Evolutionary conservation across 257 asterid species (phyloP), one percentile per base, ranked within the genome.

Genomic region (Paulownia fortunei): DNA sequence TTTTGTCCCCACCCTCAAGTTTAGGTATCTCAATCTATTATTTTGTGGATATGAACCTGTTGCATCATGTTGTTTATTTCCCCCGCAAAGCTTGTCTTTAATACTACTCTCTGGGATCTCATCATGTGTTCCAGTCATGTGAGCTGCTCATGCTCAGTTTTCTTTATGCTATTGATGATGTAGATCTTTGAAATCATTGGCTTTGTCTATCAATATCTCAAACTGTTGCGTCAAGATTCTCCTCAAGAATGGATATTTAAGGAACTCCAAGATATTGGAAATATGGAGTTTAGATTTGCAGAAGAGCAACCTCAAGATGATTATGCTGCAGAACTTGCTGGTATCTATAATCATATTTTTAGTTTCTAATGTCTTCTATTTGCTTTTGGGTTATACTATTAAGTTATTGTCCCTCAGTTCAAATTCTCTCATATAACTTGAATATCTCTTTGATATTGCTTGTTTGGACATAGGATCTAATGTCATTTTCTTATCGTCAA

Each of bases 251-350:
- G 99, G 99, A 89, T 93, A 79, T 96, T 91, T 81, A 89, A 88
- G 84, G 99, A 96, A 87, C 99, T 96, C 87, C 96, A 93, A 71
- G 93, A 90, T 85, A 93, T 93, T 80, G 98, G 87, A 65, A 85
- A 88, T 42, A 87, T 96, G 96, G 99, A 96, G 77, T 96, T 96
- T 67, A 87, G 90, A 83, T 96, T 90, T 88, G 96, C 96, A 15
- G 98, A 96, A 85, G 98, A 96, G 88, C 97, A 93, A 82, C 97
- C 97, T 82, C 98, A 93, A 74, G 99, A 93, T 86, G 99, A 95
- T 80, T 95, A 95, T 86, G 99, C 97, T 78, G 91, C 97, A 15
- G 97, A 91, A 83, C 99, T 95, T 88, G 89, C 99, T 82, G 98
- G 98, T 88, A 88, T 74, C 77, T 59, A 36, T 69, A 9, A 34